Base-by-base conservation (phyloP, 179 eudicot genomes). In the Camellia oleifera region DNA sequence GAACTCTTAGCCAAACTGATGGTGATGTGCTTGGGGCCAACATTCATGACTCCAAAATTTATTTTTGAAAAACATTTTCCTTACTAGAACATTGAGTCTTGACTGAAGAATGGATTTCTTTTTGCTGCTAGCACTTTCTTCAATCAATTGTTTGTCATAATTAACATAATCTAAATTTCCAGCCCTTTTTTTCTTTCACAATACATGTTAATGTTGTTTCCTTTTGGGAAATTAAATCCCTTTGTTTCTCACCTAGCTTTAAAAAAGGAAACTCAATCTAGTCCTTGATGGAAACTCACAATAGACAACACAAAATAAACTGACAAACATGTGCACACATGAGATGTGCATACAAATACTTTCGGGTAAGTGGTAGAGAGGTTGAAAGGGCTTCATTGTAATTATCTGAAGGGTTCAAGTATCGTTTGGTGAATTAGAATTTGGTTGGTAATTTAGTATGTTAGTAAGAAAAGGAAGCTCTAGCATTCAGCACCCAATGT, bases 41-140 rank as follows among this genome's bases (percentile, higher is more conserved):
- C 68, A 61, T 60, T 75, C 26, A 12, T 46, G 50, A 15, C 50
- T 74, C 77, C 42, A 74, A 57, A 12, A 40, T 74, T 23, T 74
- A 32, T 74, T 74, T 45, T 44, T 18, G 0, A 14, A 54, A 56
- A 5, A 0, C 10, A 18, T 8, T 73, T 72, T 73, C 13, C 76
- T 44, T 17, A 7, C 6, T 3, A 32, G 17, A 73, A 32, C 17
- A 23, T 73, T 6, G 76, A 56, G 7, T 56, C 13, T 32, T 73
- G 64, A 23, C 23, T 15, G 13, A 52, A 5, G 44, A 32, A 73
- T 73, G 64, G 48, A 73, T 7, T 26, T 56, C 12, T 26, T 1
- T 74, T 32, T 3, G 12, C 62, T 3, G 74, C 18, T 72, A 53
- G 45, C 32, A 53, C 45, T 23, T 12, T 72, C 46, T 72, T 53